Evolutionary conservation across 2,329 filamentous ascomycete species (phyloP), one percentile per base, ranked within the genome.

Genomic region (Tolypocladium sp.): DNA sequence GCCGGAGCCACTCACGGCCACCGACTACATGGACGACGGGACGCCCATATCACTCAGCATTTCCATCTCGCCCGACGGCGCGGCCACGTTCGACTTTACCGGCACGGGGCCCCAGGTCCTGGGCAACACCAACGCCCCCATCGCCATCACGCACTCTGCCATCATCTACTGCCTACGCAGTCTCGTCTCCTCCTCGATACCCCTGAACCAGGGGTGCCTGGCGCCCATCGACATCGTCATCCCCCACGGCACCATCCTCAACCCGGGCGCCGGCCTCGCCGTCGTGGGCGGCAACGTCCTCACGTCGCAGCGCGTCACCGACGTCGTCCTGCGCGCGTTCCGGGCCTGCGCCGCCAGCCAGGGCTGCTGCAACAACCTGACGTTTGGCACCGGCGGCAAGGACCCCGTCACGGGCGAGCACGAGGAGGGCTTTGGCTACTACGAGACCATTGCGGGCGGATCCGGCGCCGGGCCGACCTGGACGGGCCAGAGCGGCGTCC

Each of bases 101-200:
- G 71, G 71, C 41, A 73, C 71, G 1, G 68, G 69, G 0, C 63
- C 64, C 15, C 67, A 74, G 57, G 66, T 68, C 7, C 66, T 67
- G 44, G 71, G 69, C 51, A 73, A 72, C 63, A 70, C 66, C 55
- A 74, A 74, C 56, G 69, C 70, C 8, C 71, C 71, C 6, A 62
- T 68, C 33, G 67, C 71, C 58, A 70, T 71, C 60, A 70, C 69
- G 2, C 67, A 72, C 60, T 72, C 69, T 5, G 90, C 90, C 56
- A 92, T 94, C 68, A 93, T 94, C 69, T 95, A 95, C 78, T 91
- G 88, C 66, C 79, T 95, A 15, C 85, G 91, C 53, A 90, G 87
- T 67, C 80, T 96, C 60, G 91, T 95, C 66, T 86, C 83, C 42
- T 84, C 90, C 63, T 89, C 93, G 65, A 92, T 95, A 17, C 91